Evolutionary conservation across 768 basidiomycete species (phyloP).

Genomic region (Mycena haematopus): DNA sequence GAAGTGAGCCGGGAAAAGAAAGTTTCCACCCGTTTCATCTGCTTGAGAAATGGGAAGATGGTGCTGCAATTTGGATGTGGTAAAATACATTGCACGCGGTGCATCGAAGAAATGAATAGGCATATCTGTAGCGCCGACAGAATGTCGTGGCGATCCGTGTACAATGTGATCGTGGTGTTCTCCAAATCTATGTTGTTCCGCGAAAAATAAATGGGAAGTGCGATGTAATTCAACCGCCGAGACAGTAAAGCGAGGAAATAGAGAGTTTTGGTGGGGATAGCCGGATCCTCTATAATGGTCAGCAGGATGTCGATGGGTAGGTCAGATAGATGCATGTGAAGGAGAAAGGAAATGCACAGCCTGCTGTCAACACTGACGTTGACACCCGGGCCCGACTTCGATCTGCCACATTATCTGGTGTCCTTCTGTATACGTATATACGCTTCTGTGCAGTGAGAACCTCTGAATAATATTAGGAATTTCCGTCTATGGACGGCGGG

Average conservation of each 20-base stretch:
- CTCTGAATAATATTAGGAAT: no score
- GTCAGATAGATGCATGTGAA: neutral
- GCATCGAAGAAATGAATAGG: neutral
- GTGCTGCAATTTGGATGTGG: slow-evolving; percentile 5
- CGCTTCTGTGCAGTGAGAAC: no score
- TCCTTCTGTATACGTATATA: no score
- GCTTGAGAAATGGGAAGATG: neutral
- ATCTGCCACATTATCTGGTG: no score
- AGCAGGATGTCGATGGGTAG: neutral
- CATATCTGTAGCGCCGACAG: neutral
- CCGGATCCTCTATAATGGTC: neutral
- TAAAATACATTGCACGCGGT: neutral
- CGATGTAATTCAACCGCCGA: slow-evolving; percentile 4
- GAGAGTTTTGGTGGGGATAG: neutral
- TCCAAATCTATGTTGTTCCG: neutral
- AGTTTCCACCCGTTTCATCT: slow-evolving; percentile 2
- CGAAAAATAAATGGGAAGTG: neutral
- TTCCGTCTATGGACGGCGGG: no score
- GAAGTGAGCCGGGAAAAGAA: slow-evolving; percentile 10
- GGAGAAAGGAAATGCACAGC: neutral
- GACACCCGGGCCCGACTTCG: no score
- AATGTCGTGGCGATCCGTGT: neutral
- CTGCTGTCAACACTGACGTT: no score
- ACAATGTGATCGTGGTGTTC: neutral
- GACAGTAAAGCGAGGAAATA: neutral